Evolutionary conservation across 169 alveolate species (phyloP), one percentile per base, ranked within the genome.

Genomic region (Plasmodium ovale): DNA sequence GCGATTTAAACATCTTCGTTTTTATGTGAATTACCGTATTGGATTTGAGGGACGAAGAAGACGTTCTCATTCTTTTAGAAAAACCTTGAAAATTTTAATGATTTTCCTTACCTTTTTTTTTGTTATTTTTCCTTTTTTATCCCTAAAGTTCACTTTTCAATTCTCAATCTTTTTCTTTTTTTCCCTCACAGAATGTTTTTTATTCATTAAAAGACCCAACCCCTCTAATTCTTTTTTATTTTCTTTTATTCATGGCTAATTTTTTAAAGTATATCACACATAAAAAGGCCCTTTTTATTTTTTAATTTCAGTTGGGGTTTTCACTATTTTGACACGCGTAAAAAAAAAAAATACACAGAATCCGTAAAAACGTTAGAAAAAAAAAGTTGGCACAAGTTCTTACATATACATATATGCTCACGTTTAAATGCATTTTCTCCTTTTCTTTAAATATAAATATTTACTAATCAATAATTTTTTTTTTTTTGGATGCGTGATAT

Each of bases 241-340:
- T 33, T 54, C 29, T 58, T 54, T 56, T 56, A 53, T 72, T 29
- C 87, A 72, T 72, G 51, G 70, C 70, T 72, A 56, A 54, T 33
- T 31, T 72, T 72, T 44, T 69, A 19, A 72, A 54, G 37, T 39
- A 72, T 14, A 16, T 54, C 27, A 72, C 9, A 72, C 3, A 72
- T 6, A 72, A 54, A 37, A 29, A 21, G 21, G 31, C 39, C 39
- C 31, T 53, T 71, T 37, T 58, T 58, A 31, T 23, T 16, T 29
- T 27, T 35, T 35, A 56, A 31, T 71, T 51, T 49, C n/a, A 70
- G n/a, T 47, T 47, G 16, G 16, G 16, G 16, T 47, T 47, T 47
- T n/a, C n/a, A n/a, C n/a, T n/a, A n/a, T n/a, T n/a, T n/a, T n/a
- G n/a, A n/a, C n/a, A n/a, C n/a, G n/a, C n/a, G n/a, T n/a, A n/a